Base-by-base conservation (phyloP, 1,284 basidiomycete species). In the Pseudozyma thailandica region DNA sequence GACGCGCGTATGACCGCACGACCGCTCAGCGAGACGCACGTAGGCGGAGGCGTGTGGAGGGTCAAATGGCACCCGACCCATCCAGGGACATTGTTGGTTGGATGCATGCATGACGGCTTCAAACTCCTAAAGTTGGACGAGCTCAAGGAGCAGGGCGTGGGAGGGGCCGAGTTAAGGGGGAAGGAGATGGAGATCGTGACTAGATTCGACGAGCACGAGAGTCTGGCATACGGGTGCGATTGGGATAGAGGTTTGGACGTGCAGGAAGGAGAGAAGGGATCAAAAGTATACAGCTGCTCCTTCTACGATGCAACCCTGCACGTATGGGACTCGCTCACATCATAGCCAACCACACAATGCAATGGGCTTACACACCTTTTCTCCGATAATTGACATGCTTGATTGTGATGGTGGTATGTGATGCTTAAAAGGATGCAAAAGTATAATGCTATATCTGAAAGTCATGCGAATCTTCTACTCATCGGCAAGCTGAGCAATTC, bases 31-130 rank as follows among this genome's bases (percentile, higher is more conserved):
- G 85, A 88, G 38, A 87, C 88, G 16, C 87, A 90, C 50, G 89
- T 93, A 1, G 93, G 92, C 1, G 96, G 96, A 2, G 96, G 96
- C 2, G 91, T 90, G 12, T 99, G 96, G 96, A 88, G 96, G 16
- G 88, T 93, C 47, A 95, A 96, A 82, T 98, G 94, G 93, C 93
- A 98, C 82, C 93, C 94, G 1, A 87, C 86, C 1, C 52, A 75
- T 31, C 66, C 86, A 1, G 65, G 78, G 3, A 87, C 90, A 35
- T 85, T 98, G 1, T 86, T 98, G 26, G 89, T 94, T 10, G 96
- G 93, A 0, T 92, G 92, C 80, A 99, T 98, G 96, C 94, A 97
- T 80, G 93, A 92, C 68, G 95, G 96, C 1, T 95, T 93, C 87
- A 95, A 94, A 76, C 63, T 80, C 41, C 43, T 81, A 23, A 37